These are phyloP conservation scores for Hebeloma cylindrosporum DNA, from an alignment of 768 basidiomycete genomes.

Conservation along the genomic window DNA sequence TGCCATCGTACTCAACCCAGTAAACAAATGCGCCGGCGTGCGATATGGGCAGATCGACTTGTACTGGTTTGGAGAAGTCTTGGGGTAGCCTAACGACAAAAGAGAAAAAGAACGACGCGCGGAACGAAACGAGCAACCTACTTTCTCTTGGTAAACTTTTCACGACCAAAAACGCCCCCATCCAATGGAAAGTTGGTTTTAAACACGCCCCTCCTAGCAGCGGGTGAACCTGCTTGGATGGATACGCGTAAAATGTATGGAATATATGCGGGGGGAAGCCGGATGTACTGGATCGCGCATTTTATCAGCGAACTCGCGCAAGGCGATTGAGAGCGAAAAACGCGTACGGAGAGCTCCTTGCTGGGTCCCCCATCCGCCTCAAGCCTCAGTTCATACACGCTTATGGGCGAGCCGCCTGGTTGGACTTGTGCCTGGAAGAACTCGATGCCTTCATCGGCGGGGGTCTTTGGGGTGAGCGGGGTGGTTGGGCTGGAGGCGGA, in stretches of 20 bases:
- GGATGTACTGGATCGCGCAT: constrained; percentile 70
- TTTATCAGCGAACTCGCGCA: constrained; percentile 3
- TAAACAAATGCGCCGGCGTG: constrained; percentile 96
- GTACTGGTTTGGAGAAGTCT: constrained; percentile 87
- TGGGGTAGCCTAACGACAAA: constrained; percentile 64
- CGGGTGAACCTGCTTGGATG: constrained; percentile 89
- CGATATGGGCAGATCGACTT: constrained; percentile 93
- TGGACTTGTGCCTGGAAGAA: constrained; percentile 68
- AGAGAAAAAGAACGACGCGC: not conserved
- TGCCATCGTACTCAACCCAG: constrained; percentile 88
- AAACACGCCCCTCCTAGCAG: constrained; percentile 86
- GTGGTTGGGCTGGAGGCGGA: constrained; percentile 25
- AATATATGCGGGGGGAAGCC: constrained; percentile 84
- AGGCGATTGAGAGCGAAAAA: not conserved
- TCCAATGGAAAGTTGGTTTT: constrained; percentile 97
- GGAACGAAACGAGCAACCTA: constrained; percentile 38
- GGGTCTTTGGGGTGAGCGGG: constrained; percentile 74
- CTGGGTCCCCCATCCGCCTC: constrained; percentile 90
- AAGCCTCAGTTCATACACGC: constrained; percentile 83
- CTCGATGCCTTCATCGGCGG: constrained; percentile 88
- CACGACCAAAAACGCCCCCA: constrained; percentile 81
- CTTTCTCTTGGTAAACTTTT: constrained; percentile 73
- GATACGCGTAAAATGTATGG: constrained; percentile 93
- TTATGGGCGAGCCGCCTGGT: constrained; percentile 62
- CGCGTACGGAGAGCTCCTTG: constrained; percentile 77